Base-by-base conservation (phyloP, 2,329 filamentous ascomycete species). In the Sporothrix pallida region DNA sequence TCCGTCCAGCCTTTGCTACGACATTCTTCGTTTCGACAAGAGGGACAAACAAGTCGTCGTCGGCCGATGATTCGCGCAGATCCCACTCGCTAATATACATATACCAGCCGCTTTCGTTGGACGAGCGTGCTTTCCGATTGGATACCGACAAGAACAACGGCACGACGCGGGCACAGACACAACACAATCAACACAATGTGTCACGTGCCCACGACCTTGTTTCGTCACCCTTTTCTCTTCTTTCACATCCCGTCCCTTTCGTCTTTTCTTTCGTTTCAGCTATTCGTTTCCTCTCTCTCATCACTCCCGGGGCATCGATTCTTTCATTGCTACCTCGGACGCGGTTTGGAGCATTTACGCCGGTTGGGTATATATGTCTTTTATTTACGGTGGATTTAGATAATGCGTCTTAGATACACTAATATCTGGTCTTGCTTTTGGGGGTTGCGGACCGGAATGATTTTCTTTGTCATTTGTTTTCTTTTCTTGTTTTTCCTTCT, bases 341-440 rank as follows among this genome's bases (percentile, higher is more conserved):
- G 56, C 26, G 13, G 58, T 63, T 72, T 63, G 70, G 54, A 71
- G 37, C 54, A 60, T 71, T 71, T 71, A 60, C 52, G 68, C 52
- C 68, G 54, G 69, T 72, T 62, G 23, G 54, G 54, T 63, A 54
- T 58, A 72, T 72, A 72, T 15, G 10, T 63, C 17, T 62, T 71
- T 54, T 44, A 9, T 56, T 54, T 26, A 17, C 42, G 56, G 56
- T 72, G 56, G 50, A 52, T 70, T 73, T 73, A 70, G 56, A 70
- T 73, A 70, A 70, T 70, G 65, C 72, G 52, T 73, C 65, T 73
- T 62, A 73, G 63, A 73, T 70, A 73, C 50, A 62, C 54, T 73
- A 70, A 73, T 71, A 71, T 71, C 69, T 60, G 69, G 69, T 60
- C 69, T 58, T 46, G 50, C 50, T 9, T 44, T 52, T 37, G 52